Evolutionary conservation across 768 basidiomycete species (phyloP).

Genomic region (Pisolithus microcarpus): DNA sequence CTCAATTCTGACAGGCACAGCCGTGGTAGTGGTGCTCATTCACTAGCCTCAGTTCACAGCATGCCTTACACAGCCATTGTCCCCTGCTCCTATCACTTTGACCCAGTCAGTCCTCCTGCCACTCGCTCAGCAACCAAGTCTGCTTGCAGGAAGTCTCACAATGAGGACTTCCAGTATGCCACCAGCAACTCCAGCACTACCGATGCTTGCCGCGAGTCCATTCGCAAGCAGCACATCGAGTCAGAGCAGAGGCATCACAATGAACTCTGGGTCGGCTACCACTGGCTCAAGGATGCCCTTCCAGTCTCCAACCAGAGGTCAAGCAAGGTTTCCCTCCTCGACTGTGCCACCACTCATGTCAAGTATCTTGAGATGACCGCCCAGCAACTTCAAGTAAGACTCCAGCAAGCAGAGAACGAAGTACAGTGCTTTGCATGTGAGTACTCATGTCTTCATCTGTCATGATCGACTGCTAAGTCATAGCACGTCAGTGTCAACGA

Average conservation of each 20-base stretch:
- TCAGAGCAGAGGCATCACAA: conserved; percentile 88
- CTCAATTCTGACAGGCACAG: conserved; percentile 57
- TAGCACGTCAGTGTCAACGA: conserved; percentile 62
- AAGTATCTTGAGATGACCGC: conserved; percentile 79
- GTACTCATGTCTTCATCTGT: conserved; percentile 8
- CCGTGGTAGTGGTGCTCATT: conserved; percentile 60
- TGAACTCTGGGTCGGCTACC: conserved; percentile 88
- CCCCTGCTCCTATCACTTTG: conserved; percentile 72
- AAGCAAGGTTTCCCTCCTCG: conserved; percentile 85
- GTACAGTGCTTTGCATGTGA: conserved; percentile 67
- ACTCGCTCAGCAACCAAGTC: conserved; percentile 48
- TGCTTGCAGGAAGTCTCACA: conserved; percentile 38
- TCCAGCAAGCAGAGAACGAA: conserved; percentile 74
- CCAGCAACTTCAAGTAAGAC: conserved; percentile 64
- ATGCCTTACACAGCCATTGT: conserved; percentile 50
- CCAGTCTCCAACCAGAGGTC: conserved; percentile 89
- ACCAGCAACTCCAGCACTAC: conserved; percentile 37
- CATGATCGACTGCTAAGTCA: not conserved
- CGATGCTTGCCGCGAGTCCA: conserved; percentile 80
- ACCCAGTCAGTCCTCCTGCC: conserved; percentile 55
- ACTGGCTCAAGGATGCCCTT: conserved; percentile 82
- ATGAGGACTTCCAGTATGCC: conserved; percentile 61
- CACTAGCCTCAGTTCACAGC: conserved; percentile 39
- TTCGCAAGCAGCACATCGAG: conserved; percentile 89
- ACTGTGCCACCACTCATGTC: conserved; percentile 84